Conservation (phyloP, 2,329 filamentous ascomycete genomes). For the Curvularia spicifera region DNA sequence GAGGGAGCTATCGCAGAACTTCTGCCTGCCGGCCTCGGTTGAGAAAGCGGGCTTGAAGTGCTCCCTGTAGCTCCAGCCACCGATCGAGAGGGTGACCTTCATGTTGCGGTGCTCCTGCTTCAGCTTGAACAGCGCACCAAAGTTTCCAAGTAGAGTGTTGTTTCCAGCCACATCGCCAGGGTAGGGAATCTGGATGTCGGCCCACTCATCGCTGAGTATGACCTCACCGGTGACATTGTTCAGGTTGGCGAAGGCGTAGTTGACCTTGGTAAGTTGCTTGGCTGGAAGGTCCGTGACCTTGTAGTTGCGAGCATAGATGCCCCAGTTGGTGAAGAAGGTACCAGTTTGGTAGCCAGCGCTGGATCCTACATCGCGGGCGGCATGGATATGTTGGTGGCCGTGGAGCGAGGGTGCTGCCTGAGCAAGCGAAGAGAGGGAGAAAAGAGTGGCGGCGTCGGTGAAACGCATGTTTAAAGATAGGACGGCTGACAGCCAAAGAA, state of each 20-base stretch:
- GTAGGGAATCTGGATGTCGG: constrained; percentile 67
- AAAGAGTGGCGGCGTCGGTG: constrained; percentile 26
- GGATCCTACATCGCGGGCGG: constrained; percentile 38
- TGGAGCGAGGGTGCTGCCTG: constrained; percentile 21
- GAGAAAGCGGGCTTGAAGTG: constrained; percentile 77
- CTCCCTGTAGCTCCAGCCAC: constrained; percentile 76
- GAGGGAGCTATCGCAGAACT: constrained; percentile 73
- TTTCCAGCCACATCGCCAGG: constrained; percentile 67
- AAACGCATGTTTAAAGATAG: constrained; percentile 35
- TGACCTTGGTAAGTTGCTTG: constrained; percentile 82
- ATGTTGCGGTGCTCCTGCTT: constrained; percentile 79
- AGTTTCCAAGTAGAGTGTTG: constrained; percentile 73
- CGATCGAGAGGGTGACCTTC: constrained; percentile 81
- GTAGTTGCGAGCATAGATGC: constrained; percentile 84
- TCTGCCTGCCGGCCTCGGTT: constrained; percentile 64
- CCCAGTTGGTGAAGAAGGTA: constrained; percentile 75
- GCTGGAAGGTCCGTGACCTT: constrained; percentile 81
- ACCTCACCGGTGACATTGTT: constrained; percentile 77
- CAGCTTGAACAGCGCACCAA: constrained; percentile 77
- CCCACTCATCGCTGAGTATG: constrained; percentile 31
- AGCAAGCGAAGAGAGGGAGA: constrained; percentile 27
- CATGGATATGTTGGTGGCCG: constrained; percentile 10
- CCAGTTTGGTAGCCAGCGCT: constrained; percentile 63
- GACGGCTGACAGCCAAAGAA: constrained; percentile 26
- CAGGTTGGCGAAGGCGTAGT: constrained; percentile 91